Conservation (phyloP, 1,139 yeast genomes). For the Taphrina betulina region DNA sequence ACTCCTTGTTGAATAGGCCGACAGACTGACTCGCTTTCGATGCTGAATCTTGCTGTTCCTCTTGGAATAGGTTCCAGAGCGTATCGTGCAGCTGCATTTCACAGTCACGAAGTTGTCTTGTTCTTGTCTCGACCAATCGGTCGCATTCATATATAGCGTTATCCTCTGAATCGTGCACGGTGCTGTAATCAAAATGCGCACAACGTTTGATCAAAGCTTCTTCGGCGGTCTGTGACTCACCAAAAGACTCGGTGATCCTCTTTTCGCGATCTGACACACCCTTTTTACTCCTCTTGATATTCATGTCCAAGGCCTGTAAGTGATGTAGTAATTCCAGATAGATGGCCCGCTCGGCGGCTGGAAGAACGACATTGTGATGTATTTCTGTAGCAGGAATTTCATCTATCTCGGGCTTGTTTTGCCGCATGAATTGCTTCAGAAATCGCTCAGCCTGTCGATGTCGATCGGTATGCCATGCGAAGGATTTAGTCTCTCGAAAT, state of each 20-base stretch:
- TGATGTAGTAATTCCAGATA: constrained; percentile 34
- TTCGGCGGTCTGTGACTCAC: constrained; percentile 32
- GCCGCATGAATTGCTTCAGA: constrained; percentile 30
- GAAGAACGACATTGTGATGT: constrained; percentile 22
- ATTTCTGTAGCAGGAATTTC: constrained; percentile 25
- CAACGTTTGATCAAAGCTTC: constrained; percentile 34
- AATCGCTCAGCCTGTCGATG: constrained; percentile 30
- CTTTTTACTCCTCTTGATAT: constrained; percentile 9
- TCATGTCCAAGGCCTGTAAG: constrained; percentile 31
- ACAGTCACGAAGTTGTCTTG: constrained; percentile 26
- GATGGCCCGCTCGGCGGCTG: constrained; percentile 33
- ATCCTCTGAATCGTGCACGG: not conserved
- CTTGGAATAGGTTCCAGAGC: constrained; percentile 1
- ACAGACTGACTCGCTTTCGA: not conserved
- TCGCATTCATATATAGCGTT: constrained; percentile 31
- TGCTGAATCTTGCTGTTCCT: constrained; percentile 1
- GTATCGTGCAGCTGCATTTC: constrained; percentile 5
- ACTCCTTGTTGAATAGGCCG: not conserved
- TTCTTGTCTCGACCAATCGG: constrained; percentile 18
- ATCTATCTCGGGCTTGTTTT: constrained; percentile 33
- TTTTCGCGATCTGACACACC: constrained; percentile 27
- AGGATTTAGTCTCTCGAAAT: constrained; percentile 30
- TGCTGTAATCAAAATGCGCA: constrained; percentile 31
- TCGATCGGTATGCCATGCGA: constrained; percentile 34
- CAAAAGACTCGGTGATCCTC: constrained; percentile 29